Evolutionary conservation across 2,329 filamentous ascomycete species (phyloP).

Genomic region (Paraphaeosphaeria sporulosa): DNA sequence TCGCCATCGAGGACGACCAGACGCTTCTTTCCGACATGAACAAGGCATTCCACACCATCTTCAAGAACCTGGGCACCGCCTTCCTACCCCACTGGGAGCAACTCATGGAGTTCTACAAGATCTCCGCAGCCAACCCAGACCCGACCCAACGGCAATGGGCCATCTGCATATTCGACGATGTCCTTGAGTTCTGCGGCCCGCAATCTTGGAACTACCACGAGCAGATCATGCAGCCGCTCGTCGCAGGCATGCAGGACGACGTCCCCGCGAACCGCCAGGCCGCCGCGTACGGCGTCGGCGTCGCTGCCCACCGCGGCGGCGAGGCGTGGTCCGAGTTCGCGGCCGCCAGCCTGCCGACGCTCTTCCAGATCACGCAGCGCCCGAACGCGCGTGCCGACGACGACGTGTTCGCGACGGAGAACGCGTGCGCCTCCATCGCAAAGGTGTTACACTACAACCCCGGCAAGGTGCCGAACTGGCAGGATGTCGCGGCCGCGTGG

Average conservation of each 20-base stretch:
- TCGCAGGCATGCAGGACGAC: slow-evolving; percentile 83
- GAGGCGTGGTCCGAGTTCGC: slow-evolving; percentile 87
- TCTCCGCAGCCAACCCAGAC: slow-evolving; percentile 81
- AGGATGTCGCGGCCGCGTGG: slow-evolving; percentile 84
- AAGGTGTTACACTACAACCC: slow-evolving; percentile 95
- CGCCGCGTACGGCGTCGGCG: slow-evolving; percentile 93
- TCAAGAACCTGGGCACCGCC: slow-evolving; percentile 88
- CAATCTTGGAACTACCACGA: slow-evolving; percentile 87
- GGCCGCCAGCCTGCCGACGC: slow-evolving; percentile 76
- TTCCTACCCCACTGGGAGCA: slow-evolving; percentile 91
- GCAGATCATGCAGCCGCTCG: slow-evolving; percentile 85
- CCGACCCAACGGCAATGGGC: slow-evolving; percentile 97
- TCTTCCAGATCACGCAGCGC: slow-evolving; percentile 85
- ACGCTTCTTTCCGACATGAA: slow-evolving; percentile 98
- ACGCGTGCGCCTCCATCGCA: slow-evolving; percentile 93
- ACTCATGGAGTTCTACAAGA: slow-evolving; percentile 83
- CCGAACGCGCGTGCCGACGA: slow-evolving; percentile 87
- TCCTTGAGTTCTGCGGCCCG: slow-evolving; percentile 93
- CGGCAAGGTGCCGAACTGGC: slow-evolving; percentile 75
- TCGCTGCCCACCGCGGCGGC: slow-evolving; percentile 92
- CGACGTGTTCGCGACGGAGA: slow-evolving; percentile 96
- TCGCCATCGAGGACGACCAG: slow-evolving; percentile 97
- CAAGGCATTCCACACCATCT: slow-evolving; percentile 98
- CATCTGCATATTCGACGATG: slow-evolving; percentile 98
- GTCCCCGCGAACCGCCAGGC: slow-evolving; percentile 94